These are phyloP conservation scores for Monilinia aucupariae DNA, from an alignment of 2,329 filamentous ascomycete genomes.

Conservation along the genomic window DNA sequence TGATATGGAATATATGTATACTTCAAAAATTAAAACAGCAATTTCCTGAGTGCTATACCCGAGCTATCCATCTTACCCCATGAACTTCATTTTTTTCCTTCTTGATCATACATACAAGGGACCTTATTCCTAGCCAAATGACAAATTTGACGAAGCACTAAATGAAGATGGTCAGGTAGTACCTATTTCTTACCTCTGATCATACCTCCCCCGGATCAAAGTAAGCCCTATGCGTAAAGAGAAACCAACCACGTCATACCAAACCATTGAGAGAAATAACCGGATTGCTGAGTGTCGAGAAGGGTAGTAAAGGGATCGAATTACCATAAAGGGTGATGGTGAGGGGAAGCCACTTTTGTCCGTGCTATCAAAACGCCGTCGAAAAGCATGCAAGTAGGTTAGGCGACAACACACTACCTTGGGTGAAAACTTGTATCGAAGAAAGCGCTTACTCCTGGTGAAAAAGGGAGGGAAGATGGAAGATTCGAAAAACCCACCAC, in stretches of 20 bases:
- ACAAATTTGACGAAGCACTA: constrained; percentile 20
- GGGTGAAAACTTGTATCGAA: constrained; percentile 29
- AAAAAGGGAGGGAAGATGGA: constrained; percentile 36
- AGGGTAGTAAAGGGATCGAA: constrained; percentile 17
- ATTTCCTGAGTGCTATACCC: constrained; percentile 25
- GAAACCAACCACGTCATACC: constrained; percentile 16
- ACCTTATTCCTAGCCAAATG: constrained; percentile 14
- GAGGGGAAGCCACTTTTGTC: constrained; percentile 6
- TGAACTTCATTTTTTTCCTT: constrained; percentile 16
- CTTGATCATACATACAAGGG: constrained; percentile 34
- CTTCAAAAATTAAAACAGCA: constrained; percentile 29
- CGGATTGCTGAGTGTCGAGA: constrained; percentile 15
- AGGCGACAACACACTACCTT: constrained; percentile 35
- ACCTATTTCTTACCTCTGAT: constrained; percentile 48
- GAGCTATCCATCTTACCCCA: constrained; percentile 31
- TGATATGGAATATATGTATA: constrained; percentile 18
- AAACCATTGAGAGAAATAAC: neutral
- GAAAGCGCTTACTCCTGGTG: constrained; percentile 37
- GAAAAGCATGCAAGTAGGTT: constrained; percentile 22
- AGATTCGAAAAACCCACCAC: constrained; percentile 46
- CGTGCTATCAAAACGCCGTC: constrained; percentile 14
- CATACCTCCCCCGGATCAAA: constrained; percentile 43
- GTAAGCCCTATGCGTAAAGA: constrained; percentile 19
- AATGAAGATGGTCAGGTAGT: constrained; percentile 31
- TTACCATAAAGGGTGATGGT: constrained; percentile 25